Conservation (phyloP, 2,329 filamentous ascomycete genomes). For the Verticillium isaacii region DNA sequence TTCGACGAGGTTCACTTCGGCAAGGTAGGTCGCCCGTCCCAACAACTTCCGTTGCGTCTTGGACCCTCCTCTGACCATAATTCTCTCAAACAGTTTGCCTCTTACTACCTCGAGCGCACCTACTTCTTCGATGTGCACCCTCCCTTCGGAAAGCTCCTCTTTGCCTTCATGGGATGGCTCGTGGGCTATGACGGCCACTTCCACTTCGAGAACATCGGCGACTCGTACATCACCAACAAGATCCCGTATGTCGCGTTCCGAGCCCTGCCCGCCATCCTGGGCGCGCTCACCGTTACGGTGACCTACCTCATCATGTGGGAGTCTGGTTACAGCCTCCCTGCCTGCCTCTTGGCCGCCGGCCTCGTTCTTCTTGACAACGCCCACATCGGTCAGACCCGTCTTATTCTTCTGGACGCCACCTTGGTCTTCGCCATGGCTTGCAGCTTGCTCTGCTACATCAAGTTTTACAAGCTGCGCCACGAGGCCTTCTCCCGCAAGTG, state of each 20-base stretch:
- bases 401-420: constrained; percentile 93
- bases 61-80: background rate
- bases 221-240: constrained; percentile 95
- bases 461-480: constrained; percentile 95
- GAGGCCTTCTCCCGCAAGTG: constrained; percentile 88
- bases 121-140: constrained; percentile 99
- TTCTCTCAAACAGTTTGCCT: constrained; percentile 54
- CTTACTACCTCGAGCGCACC: constrained; percentile 86
- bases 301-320: constrained; percentile 99
- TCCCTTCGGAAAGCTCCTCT: constrained; percentile 95
- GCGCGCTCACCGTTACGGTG: constrained; percentile 88
- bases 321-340: constrained; percentile 92
- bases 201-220: constrained; percentile 98
- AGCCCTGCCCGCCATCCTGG: constrained; percentile 85
- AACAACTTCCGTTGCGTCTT: too few relatives aligned
- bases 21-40: constrained; percentile 61
- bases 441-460: constrained; percentile 89
- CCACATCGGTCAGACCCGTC: constrained; percentile 90
- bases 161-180: constrained; percentile 94
- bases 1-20: constrained; percentile 99
- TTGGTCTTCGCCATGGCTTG: constrained; percentile 94
- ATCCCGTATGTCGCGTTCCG: constrained; percentile 97
- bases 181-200: constrained; percentile 97
- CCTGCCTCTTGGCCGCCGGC: constrained; percentile 79
- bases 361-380: constrained; percentile 95